Percentiles rank a stretch among this genome's conserved stretches.
Conservation (phyloP, 768 basidiomycete species). For the Steccherinum ochraceum region DNA sequence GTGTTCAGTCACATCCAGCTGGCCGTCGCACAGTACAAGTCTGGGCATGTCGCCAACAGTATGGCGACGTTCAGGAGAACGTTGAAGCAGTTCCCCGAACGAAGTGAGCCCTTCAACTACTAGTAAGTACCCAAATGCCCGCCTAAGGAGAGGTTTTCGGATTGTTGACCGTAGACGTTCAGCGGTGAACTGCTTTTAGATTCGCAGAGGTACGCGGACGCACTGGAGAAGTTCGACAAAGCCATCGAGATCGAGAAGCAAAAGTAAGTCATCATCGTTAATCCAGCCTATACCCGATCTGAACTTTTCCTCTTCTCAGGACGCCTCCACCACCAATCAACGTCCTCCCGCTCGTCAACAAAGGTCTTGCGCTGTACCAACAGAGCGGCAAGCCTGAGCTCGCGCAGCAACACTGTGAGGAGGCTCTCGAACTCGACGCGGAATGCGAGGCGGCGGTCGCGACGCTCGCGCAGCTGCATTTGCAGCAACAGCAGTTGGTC, state of each 20-base stretch:
- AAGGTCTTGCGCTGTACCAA: conserved; percentile 94
- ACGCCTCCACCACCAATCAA: conserved; percentile 50
- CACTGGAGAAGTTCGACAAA: conserved; percentile 87
- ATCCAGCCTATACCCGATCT: too few species aligned
- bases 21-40: conserved; percentile 96
- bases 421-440: conserved; percentile 83
- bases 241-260: conserved; percentile 83
- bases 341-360: conserved; percentile 93
- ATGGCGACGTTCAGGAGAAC: conserved; percentile 90
- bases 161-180: conserved; percentile 1
- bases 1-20: conserved; percentile 97
- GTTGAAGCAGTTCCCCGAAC: conserved; percentile 75
- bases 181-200: conserved; percentile 95
- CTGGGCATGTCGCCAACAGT: conserved; percentile 65
- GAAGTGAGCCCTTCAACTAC: conserved; percentile 91
- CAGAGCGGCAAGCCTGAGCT: conserved; percentile 85
- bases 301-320: neutral
- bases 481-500: conserved; percentile 88
- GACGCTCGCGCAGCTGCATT: conserved; percentile 85
- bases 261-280: conserved; percentile 39
- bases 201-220: conserved; percentile 82
- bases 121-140: conserved; percentile 72
- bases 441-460: conserved; percentile 97
- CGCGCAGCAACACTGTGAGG: conserved; percentile 80
- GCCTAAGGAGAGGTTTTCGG: neutral